Percentiles rank a stretch among this genome's conserved stretches.
phyloP scores from a whole-genome alignment of 805 yeast genomes.

The Candida insectalens region DNA sequence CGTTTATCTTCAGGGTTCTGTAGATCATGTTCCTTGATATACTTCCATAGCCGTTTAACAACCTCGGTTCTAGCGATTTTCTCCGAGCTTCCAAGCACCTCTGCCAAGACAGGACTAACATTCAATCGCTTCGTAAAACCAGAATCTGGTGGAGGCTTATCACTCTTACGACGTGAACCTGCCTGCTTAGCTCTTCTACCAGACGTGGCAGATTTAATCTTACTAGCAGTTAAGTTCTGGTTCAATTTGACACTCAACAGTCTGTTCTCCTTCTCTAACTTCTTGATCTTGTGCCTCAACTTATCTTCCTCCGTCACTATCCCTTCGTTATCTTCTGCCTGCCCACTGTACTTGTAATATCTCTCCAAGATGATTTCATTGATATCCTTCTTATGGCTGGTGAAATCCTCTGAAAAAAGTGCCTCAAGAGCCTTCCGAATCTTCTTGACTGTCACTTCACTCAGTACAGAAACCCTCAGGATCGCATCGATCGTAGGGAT shows the following conservation, averaged over 20 bases:
- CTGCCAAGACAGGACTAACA: conserved; percentile 37
- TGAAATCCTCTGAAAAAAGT: conserved; percentile 47
- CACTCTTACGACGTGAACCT: conserved; percentile 25
- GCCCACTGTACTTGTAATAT: too few species aligned
- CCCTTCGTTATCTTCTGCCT: neutral
- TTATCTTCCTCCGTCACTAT: neutral
- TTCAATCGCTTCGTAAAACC: neutral
- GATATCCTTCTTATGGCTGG: conserved; percentile 39
- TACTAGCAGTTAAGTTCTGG: conserved; percentile 5
- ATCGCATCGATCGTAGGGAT: conserved; percentile 67
- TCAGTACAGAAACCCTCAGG: conserved; percentile 58
- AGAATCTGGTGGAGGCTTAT: conserved; percentile 32
- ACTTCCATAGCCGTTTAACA: conserved; percentile 60
- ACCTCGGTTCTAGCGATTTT: conserved; percentile 58
- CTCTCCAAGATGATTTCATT: conserved; percentile 53
- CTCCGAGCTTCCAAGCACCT: conserved; percentile 32
- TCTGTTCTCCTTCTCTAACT: conserved; percentile 38
- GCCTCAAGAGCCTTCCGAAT: conserved; percentile 67
- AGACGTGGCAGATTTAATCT: too few species aligned
- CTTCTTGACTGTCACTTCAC: conserved; percentile 59
- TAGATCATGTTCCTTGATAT: conserved; percentile 50
- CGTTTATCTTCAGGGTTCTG: conserved; percentile 63
- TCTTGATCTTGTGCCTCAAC: conserved; percentile 18
- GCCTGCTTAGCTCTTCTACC: too few species aligned
- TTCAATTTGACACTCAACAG: conserved; percentile 38